Evolutionary conservation across 371 early-diverging fungal genomes (phyloP), one percentile per base, ranked within the genome.

Genomic region (Lichtheimia ramosa): DNA sequence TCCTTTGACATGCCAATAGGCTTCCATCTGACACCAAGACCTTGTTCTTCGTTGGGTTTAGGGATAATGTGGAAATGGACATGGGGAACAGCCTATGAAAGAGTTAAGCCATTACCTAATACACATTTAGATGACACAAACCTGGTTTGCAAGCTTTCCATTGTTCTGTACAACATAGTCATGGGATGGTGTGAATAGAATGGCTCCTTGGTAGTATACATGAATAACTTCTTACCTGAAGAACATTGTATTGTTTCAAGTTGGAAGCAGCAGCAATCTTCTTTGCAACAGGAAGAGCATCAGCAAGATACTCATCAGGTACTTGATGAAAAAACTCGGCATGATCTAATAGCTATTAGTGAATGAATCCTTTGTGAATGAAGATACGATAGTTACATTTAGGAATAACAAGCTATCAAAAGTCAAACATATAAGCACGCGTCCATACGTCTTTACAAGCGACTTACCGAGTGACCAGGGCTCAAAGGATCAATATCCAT

Each of bases 41-140:
- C 95, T 40, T 88, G 86, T 14, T 79, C 78, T 5, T 62, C 69
- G 43, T 75, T 74, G 49, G 88, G 86, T 70, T 93, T 93, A 24
- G 94, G 94, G 60, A 94, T 94, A 51, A 94, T 69, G 69, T 96
- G 96, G 76, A 94, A 94, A 68, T 96, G 96, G 15, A 94, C 96
- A 64, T 96, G 96, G 24, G 83, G 85, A 12, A 96, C 93, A 58
- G 81, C 85, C 74, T 87, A 72, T 43, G 15, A 21, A n/a, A 3
- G 15, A 51, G 59, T 3, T 48, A 59, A 34, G 34, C 6, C 10
- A 8, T 34, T 8, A 34, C 10, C 34, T 8, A 5, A 10, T 34
- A 34, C 14, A 51, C 12, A 46, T 51, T 15, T 15, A 54, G 15
- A 14, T 12, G 14, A 34, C 21, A 58, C 55, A 52, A 63, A 77